Percentiles rank a stretch among this genome's conserved stretches.
These are phyloP conservation scores for Salix dunnii DNA, from an alignment of 345 rosid species.

Conservation along the genomic window DNA sequence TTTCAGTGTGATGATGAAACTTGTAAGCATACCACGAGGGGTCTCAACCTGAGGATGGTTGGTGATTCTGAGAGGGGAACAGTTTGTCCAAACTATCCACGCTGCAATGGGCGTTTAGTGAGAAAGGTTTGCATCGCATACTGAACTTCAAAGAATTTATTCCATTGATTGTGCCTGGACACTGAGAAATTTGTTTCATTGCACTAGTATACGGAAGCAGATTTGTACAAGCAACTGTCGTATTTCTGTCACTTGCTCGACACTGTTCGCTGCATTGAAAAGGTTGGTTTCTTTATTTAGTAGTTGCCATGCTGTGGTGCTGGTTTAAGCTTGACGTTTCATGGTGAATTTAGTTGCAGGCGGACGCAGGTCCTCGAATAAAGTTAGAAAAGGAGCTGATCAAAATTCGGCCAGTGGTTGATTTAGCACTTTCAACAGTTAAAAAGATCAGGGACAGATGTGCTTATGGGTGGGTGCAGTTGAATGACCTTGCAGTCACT, in stretches of 20 bases:
- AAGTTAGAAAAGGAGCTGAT: slow-evolving; percentile 58
- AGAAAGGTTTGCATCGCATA: slow-evolving; percentile 51
- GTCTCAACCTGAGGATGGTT: slow-evolving; percentile 56
- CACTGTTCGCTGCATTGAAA: slow-evolving; percentile 56
- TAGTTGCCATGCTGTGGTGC: not conserved
- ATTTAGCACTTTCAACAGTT: slow-evolving; percentile 49
- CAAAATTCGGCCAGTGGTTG: slow-evolving; percentile 53
- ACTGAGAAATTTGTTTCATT: slow-evolving; percentile 1
- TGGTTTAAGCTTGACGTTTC: not conserved
- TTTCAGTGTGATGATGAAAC: slow-evolving; percentile 94
- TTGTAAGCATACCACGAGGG: slow-evolving; percentile 73
- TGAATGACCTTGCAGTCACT: slow-evolving; percentile 38
- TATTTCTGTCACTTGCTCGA: slow-evolving; percentile 80
- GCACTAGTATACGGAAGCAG: slow-evolving; percentile 79
- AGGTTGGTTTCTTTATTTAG: slow-evolving; percentile 40
- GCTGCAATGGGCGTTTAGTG: slow-evolving; percentile 72
- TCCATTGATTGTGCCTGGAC: not conserved
- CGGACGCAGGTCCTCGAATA: slow-evolving; percentile 45
- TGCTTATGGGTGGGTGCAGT: slow-evolving; percentile 81
- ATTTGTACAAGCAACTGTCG: slow-evolving; percentile 83
- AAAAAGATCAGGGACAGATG: slow-evolving; percentile 60
- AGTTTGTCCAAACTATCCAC: slow-evolving; percentile 92
- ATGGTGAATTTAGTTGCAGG: slow-evolving; percentile 31
- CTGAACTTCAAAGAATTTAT: not conserved
- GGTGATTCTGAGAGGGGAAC: slow-evolving; percentile 94